Evolutionary conservation across 768 basidiomycete species (phyloP).

Genomic region (Trametes villosa): DNA sequence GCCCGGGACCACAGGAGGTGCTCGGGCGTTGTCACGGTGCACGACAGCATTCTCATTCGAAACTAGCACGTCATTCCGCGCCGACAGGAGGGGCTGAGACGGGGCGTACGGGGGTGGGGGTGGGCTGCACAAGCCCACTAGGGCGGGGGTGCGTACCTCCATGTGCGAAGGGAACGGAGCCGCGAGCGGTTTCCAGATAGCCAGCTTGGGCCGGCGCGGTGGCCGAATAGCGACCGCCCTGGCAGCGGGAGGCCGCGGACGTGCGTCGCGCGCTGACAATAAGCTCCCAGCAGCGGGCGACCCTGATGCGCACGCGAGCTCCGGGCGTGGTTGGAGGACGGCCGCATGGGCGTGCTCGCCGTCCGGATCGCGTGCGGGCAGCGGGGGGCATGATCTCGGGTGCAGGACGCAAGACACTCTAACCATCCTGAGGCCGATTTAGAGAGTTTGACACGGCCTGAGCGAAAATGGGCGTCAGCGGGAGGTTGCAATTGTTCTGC

Average conservation of each 20-base stretch:
- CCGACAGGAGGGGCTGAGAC: conserved; percentile 14
- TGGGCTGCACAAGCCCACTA: conserved; percentile 8
- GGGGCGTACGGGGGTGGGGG: conserved; percentile 1
- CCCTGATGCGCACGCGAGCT: not conserved
- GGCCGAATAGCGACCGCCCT: conserved; percentile 13
- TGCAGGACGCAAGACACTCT: not conserved
- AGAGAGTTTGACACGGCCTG: conserved; percentile 15
- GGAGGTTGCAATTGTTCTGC: conserved; percentile 16
- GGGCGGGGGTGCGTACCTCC: not conserved
- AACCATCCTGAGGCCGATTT: conserved; percentile 20
- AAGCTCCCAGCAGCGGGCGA: not conserved
- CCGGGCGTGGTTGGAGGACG: not conserved
- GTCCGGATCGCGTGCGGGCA: not conserved
- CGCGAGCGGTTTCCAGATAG: conserved; percentile 18
- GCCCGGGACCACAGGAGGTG: conserved; percentile 9
- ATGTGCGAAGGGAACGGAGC: conserved; percentile 25
- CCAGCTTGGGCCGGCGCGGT: conserved; percentile 17
- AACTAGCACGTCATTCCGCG: not conserved
- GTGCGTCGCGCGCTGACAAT: conserved; percentile 9
- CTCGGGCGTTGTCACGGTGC: not conserved
- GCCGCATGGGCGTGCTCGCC: too few species aligned
- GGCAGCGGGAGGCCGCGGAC: conserved; percentile 15
- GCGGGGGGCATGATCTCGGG: not conserved
- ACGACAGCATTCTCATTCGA: conserved; percentile 1
- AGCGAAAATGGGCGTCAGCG: conserved; percentile 7